Evolutionary conservation across 1,284 basidiomycete species (phyloP).

Genomic region (Tremellales sp.): DNA sequence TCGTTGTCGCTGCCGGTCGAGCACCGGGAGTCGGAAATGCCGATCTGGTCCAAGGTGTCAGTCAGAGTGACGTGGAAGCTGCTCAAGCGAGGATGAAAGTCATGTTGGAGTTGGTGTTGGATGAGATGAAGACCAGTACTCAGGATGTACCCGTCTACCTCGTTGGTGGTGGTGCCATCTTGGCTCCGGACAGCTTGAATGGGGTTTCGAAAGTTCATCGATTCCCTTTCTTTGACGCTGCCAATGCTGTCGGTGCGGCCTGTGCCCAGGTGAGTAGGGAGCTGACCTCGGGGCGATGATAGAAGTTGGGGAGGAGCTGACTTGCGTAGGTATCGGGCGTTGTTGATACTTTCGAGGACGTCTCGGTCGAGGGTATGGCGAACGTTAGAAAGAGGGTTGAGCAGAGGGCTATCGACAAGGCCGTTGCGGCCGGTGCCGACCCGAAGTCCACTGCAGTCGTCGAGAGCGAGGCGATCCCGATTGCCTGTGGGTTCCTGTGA

Average conservation of each 20-base stretch:
- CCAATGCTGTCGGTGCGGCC: constrained; percentile 57
- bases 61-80: constrained; percentile 38
- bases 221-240: constrained; percentile 55
- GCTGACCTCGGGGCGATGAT: neutral
- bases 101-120: constrained; percentile 54
- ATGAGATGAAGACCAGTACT: constrained; percentile 59
- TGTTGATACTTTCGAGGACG: constrained; percentile 40
- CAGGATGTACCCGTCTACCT: constrained; percentile 33
- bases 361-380: constrained; percentile 13
- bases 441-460: constrained; percentile 50
- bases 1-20: constrained; percentile 50
- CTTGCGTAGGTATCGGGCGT: constrained; percentile 24
- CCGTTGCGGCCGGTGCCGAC: constrained; percentile 53
- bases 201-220: constrained; percentile 55
- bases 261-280: constrained; percentile 26
- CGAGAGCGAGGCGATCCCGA: constrained; percentile 49
- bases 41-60: constrained; percentile 38
- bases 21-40: constrained; percentile 48
- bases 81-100: constrained; percentile 49
- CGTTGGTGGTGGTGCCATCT: constrained; percentile 37
- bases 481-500: constrained; percentile 21
- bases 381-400: constrained; percentile 48
- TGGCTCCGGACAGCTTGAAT: constrained; percentile 48
- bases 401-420: constrained; percentile 51
- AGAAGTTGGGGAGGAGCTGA: neutral